Evolutionary conservation across 257 asterid genomes (phyloP).

Genomic region (Mentha longifolia): DNA sequence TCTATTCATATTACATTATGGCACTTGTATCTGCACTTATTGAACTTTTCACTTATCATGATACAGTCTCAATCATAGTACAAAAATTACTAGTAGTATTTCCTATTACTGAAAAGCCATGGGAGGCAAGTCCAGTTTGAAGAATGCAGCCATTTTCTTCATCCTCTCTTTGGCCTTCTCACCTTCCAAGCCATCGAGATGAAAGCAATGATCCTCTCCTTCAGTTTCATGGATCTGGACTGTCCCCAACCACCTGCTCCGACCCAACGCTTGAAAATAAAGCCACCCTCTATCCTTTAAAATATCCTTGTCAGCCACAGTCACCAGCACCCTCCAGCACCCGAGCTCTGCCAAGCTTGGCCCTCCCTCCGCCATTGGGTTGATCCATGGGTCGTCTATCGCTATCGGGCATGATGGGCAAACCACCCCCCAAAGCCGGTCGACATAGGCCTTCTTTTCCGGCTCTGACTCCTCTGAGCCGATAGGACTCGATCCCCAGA

Average conservation of each 20-base stretch:
- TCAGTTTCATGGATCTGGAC: conserved; percentile 47
- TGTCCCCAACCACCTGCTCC: conserved; percentile 50
- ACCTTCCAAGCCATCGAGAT: conserved; percentile 27
- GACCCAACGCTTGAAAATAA: conserved; percentile 38
- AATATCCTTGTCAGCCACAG: conserved; percentile 48
- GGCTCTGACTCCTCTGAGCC: conserved; percentile 33
- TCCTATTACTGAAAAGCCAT: not conserved
- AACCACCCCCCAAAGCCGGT: conserved; percentile 34
- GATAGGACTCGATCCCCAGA: conserved; percentile 41
- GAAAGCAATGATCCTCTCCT: conserved; percentile 47
- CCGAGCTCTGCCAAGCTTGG: conserved; percentile 34
- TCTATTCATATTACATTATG: not conserved
- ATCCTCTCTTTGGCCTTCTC: conserved; percentile 47
- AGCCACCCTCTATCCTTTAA: conserved; percentile 47
- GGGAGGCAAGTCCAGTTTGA: conserved; percentile 40
- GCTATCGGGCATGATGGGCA: conserved; percentile 34
- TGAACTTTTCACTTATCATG: not conserved
- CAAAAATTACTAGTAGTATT: not conserved
- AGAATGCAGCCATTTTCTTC: conserved; percentile 44
- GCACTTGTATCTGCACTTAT: not conserved
- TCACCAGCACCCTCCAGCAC: conserved; percentile 39
- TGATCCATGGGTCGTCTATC: conserved; percentile 41
- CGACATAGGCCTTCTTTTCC: conserved; percentile 25
- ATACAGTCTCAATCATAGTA: not conserved
- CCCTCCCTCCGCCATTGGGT: conserved; percentile 38